phyloP scores from a whole-genome alignment of 441 rosid genomes.

The Adansonia grandidieri region DNA sequence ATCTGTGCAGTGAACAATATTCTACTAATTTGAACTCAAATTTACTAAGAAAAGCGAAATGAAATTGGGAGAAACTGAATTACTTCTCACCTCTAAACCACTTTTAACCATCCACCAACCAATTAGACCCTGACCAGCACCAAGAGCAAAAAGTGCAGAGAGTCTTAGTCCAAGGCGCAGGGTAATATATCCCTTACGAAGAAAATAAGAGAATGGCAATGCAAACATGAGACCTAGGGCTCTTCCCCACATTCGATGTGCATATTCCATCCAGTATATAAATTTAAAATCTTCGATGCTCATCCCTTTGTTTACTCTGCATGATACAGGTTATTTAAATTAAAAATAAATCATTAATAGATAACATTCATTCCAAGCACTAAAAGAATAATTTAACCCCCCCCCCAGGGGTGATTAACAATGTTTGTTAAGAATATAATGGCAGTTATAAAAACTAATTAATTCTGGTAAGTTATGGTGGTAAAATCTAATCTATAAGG shows the following conservation, averaged over 20 bases:
- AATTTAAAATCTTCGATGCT: conserved; percentile 89
- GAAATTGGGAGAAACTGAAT: background rate
- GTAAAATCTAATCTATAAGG: background rate
- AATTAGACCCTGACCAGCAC: conserved; percentile 95
- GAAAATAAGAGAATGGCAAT: conserved; percentile 88
- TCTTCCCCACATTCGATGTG: conserved; percentile 99
- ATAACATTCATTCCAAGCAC: background rate
- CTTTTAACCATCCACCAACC: conserved; percentile 99
- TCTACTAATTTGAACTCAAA: background rate
- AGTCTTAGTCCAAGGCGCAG: conserved; percentile 77
- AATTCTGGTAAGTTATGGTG: background rate
- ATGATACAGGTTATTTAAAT: background rate
- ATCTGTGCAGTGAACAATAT: conserved; percentile 17
- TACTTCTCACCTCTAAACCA: conserved; percentile 74
- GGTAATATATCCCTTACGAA: conserved; percentile 86
- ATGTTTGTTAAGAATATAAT: conserved; percentile 9
- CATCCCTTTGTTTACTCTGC: conserved; percentile 94
- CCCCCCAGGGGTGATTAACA: background rate
- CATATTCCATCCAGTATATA: conserved; percentile 98
- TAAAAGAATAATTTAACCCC: background rate
- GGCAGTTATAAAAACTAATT: background rate
- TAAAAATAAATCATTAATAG: background rate
- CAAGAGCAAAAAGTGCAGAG: conserved; percentile 81
- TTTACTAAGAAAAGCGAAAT: background rate
- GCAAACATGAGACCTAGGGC: conserved; percentile 93